phyloP scores from a whole-genome alignment of 768 basidiomycete species.

The Kwoniella mangroviensis region DNA sequence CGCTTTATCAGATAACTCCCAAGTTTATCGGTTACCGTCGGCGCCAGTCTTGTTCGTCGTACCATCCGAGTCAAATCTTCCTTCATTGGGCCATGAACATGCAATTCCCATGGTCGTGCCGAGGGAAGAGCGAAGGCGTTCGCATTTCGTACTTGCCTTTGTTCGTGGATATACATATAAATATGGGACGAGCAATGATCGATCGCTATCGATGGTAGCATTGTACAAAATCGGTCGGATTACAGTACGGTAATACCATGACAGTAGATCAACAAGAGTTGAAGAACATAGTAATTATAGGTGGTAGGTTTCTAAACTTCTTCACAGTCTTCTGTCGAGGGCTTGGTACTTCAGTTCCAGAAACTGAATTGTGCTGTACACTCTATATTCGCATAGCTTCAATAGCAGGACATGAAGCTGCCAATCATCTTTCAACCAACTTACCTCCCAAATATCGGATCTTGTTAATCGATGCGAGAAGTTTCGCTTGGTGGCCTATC shows the following conservation, averaged over 20 bases:
- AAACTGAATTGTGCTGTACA: not conserved
- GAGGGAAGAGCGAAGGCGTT: too few relatives aligned
- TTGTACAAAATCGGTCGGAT: not conserved
- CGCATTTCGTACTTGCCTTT: not conserved
- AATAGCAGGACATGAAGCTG: slow-evolving; percentile 38
- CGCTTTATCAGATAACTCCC: not conserved
- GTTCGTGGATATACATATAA: not conserved
- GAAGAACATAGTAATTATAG: slow-evolving; percentile 55
- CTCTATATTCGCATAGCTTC: slow-evolving; percentile 36
- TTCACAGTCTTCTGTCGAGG: not conserved
- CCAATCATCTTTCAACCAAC: slow-evolving; percentile 31
- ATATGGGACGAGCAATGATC: not conserved
- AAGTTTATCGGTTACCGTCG: not conserved
- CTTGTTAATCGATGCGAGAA: slow-evolving; percentile 48
- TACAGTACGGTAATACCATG: not conserved
- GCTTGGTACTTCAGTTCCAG: too few relatives aligned
- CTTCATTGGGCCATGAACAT: too few relatives aligned
- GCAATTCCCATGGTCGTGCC: too few relatives aligned
- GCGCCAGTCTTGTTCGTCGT: not conserved
- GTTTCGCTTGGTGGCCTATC: slow-evolving; percentile 45
- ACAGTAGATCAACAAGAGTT: not conserved
- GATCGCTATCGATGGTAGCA: too few relatives aligned
- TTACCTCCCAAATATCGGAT: slow-evolving; percentile 37
- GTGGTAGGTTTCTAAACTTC: slow-evolving; percentile 34
- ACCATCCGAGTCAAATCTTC: not conserved